Percentiles rank a stretch among this genome's conserved stretches.
These are phyloP conservation scores for Ensete glaucum DNA, from an alignment of 176 grass and related monocot species.

Conservation along the genomic window DNA sequence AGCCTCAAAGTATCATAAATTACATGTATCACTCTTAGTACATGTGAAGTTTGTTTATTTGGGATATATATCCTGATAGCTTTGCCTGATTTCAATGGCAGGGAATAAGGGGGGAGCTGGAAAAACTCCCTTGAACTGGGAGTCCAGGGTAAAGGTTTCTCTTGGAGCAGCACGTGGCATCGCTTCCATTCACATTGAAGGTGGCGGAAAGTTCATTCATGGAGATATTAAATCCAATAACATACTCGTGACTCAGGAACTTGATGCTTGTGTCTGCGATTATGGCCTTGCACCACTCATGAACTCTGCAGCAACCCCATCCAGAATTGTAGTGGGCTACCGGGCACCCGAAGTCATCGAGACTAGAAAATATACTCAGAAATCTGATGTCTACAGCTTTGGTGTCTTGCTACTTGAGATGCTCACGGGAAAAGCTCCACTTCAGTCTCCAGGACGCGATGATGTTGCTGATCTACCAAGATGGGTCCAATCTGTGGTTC, in stretches of 20 bases:
- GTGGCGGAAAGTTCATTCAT: constrained; percentile 82
- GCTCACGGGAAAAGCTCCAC: constrained; percentile 82
- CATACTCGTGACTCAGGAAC: constrained; percentile 59
- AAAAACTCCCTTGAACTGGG: constrained; percentile 69
- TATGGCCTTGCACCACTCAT: constrained; percentile 80
- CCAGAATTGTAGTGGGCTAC: constrained; percentile 56
- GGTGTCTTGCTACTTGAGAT: constrained; percentile 87
- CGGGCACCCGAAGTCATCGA: constrained; percentile 78
- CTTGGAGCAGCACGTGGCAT: constrained; percentile 65
- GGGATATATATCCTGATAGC: neutral
- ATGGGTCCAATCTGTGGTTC: constrained; percentile 92
- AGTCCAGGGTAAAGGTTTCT: constrained; percentile 66
- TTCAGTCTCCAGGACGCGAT: constrained; percentile 49
- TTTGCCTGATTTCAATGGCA: constrained; percentile 16
- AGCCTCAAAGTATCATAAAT: too few species aligned
- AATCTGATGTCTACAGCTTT: constrained; percentile 86
- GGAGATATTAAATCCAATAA: constrained; percentile 87
- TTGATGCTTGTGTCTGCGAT: constrained; percentile 52
- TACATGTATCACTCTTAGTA: neutral
- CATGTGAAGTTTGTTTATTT: neutral
- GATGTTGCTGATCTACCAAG: constrained; percentile 55
- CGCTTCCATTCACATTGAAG: constrained; percentile 57
- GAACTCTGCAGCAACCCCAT: constrained; percentile 27
- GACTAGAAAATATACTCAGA: constrained; percentile 57
- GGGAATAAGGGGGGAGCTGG: constrained; percentile 42